Evolutionary conservation across 306 rosid genomes (phyloP).

Genomic region (Morella rubra): DNA sequence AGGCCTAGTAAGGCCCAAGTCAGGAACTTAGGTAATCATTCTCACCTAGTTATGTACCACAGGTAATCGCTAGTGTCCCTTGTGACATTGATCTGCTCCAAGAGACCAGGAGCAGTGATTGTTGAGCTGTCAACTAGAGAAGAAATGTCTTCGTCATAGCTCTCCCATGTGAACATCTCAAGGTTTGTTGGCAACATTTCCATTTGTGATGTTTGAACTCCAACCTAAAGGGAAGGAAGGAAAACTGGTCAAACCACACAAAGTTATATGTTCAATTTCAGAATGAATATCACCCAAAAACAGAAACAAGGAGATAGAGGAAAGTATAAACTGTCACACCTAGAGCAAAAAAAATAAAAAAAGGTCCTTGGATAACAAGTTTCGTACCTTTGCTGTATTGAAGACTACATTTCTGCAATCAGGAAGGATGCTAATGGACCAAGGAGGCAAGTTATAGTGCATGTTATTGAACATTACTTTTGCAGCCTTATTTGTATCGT

Average conservation of each 20-base stretch:
- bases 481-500: slow-evolving; percentile 62
- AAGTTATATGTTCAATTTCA: slow-evolving; percentile 5
- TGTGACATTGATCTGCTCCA: slow-evolving; percentile 94
- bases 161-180: slow-evolving; percentile 79
- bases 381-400: slow-evolving; percentile 87
- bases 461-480: slow-evolving; percentile 94
- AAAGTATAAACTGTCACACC: slow-evolving; percentile 13
- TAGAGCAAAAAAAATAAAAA: slow-evolving; percentile 1
- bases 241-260: slow-evolving; percentile 22
- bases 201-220: slow-evolving; percentile 96
- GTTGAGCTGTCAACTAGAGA: slow-evolving; percentile 71
- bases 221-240: slow-evolving; percentile 55
- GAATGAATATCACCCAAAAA: not conserved
- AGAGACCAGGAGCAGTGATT: slow-evolving; percentile 74
- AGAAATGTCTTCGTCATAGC: slow-evolving; percentile 72
- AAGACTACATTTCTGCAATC: slow-evolving; percentile 91
- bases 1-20: not conserved
- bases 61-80: slow-evolving; percentile 91
- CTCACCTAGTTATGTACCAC: slow-evolving; percentile 95
- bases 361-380: not conserved
- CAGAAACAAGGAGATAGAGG: slow-evolving; percentile 1
- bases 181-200: slow-evolving; percentile 84
- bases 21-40: slow-evolving; percentile 28
- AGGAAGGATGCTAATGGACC: slow-evolving; percentile 97
- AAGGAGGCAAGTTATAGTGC: slow-evolving; percentile 97